Base-by-base conservation (phyloP, 169 alveolate genomes). In the Cryptosporidium ubiquitum region DNA sequence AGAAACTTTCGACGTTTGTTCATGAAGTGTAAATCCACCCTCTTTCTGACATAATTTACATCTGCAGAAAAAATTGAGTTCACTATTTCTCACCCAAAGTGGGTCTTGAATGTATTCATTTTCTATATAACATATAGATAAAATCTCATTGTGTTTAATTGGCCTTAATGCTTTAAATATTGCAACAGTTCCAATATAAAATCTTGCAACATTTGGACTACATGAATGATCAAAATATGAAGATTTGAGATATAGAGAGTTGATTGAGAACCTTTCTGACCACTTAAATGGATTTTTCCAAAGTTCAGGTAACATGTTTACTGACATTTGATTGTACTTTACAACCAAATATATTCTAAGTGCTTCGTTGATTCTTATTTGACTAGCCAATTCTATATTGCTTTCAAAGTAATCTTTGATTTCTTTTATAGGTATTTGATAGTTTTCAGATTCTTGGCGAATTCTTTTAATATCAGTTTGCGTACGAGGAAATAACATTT, bases 191-290 rank as follows among this genome's bases (percentile, higher is more conserved):
- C 89, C 89, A 39, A 79, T 61, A 47, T 61, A 79, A 26, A 61
- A 58, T 7, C 89, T 33, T 9, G 37, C 73, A 12, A 79, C 89
- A 64, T 79, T 79, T 79, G 89, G 89, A 40, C 31, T 35, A 47
- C 89, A 79, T 79, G 89, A 79, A 49, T 79, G 89, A 61, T 79
- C 68, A 7, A 79, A 79, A 18, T 20, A 61, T 40, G 89, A 79
- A 35, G 89, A 58, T 16, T 79, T 64, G 2, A 79, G 9, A 35
- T 44, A 79, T 26, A 79, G 52, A 4, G 70, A 68, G 14, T 42
- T 60, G 12, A 79, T 33, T 16, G 31, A 26, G 23, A 79, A 79
- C 6, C 42, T 42, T 9, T 79, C 69, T 26, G 69, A 39, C 89
- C 89, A 79, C n/a, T 79, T 20, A 37, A 79, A 79, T 20, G 89